Evolutionary conservation across 2,329 filamentous ascomycete species (phyloP).

Genomic region (Ophiosphaerella narmari): DNA sequence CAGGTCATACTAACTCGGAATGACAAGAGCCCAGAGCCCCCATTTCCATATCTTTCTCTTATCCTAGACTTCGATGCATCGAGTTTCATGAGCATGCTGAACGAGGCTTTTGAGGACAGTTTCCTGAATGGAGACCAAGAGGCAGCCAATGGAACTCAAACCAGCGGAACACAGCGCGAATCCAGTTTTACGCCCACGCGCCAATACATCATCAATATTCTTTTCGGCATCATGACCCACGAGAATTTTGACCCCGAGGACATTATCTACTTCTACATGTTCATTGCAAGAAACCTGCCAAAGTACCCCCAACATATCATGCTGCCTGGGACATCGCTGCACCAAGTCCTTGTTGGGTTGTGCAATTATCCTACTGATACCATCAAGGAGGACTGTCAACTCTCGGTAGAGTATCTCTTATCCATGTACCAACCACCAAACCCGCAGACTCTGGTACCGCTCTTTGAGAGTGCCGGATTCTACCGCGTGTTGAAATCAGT

Average conservation of each 20-base stretch:
- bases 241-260: conserved; percentile 77
- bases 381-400: conserved; percentile 88
- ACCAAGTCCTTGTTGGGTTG: conserved; percentile 77
- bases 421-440: conserved; percentile 92
- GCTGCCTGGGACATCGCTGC: conserved; percentile 82
- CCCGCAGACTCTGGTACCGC: conserved; percentile 72
- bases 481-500: conserved; percentile 90
- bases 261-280: conserved; percentile 97
- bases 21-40: conserved; percentile 65
- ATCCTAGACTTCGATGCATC: conserved; percentile 87
- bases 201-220: conserved; percentile 88
- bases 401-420: conserved; percentile 94
- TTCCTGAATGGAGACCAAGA: conserved; percentile 85
- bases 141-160: conserved; percentile 58
- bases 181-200: conserved; percentile 65
- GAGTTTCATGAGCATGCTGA: conserved; percentile 91
- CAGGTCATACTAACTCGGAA: conserved; percentile 64
- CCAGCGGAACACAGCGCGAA: conserved; percentile 55
- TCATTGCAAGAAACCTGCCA: conserved; percentile 90
- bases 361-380: conserved; percentile 82
- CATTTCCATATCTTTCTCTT: conserved; percentile 83
- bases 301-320: conserved; percentile 97
- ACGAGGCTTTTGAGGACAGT: conserved; percentile 94
- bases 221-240: conserved; percentile 86
- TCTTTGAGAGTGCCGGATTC: conserved; percentile 80